phyloP scores from a whole-genome alignment of 768 basidiomycete genomes.

The Leucocoprinus leucothites region DNA sequence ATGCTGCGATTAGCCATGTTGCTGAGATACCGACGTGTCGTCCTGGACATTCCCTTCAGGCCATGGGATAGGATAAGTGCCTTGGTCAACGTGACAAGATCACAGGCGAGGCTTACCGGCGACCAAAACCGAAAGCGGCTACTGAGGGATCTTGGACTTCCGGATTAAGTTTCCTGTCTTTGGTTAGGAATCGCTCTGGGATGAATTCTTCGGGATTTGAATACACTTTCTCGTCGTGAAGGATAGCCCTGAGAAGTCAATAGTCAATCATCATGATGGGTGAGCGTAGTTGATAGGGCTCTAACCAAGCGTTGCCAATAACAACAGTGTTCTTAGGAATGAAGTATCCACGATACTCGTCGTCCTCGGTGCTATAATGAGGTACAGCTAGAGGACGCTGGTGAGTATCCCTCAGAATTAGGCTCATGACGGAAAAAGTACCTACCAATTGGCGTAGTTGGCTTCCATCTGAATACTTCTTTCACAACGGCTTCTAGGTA shows the following conservation, averaged over 20 bases:
- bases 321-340: slow-evolving; percentile 1
- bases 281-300: too few species aligned
- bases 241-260: slow-evolving; percentile 9
- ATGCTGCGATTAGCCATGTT: background rate
- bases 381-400: background rate
- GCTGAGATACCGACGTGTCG: background rate
- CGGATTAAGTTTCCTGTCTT: slow-evolving; percentile 2
- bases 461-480: slow-evolving; percentile 18
- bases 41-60: background rate
- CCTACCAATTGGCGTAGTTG: slow-evolving; percentile 14
- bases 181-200: slow-evolving; percentile 13
- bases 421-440: too few species aligned
- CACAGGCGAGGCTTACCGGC: background rate
- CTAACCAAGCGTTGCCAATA: slow-evolving; percentile 14
- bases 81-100: too few species aligned
- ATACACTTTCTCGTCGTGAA: slow-evolving; percentile 12
- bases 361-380: background rate
- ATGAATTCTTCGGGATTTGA: slow-evolving; percentile 12
- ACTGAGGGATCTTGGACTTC: slow-evolving; percentile 1
- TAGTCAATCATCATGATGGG: too few species aligned
- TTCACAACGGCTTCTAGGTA: slow-evolving; percentile 16
- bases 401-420: too few species aligned
- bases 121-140: slow-evolving; percentile 12
- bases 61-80: background rate
- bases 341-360: background rate